phyloP scores from a whole-genome alignment of 805 yeast species.

The Lipomyces mesembrius region DNA sequence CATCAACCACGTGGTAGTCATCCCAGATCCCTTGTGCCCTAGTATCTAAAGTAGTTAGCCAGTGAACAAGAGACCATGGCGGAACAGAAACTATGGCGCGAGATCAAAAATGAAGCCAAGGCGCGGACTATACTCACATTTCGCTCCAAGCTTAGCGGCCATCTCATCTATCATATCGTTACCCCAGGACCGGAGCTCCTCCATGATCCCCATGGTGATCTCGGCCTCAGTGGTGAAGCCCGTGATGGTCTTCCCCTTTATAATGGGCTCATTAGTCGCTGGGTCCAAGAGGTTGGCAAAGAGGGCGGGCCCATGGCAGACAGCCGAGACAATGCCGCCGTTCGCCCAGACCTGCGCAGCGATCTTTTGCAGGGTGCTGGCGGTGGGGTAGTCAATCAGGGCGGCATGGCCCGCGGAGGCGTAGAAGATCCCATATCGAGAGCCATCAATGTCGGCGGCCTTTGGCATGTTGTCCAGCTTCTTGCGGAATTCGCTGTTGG shows the following conservation, averaged over 20 bases:
- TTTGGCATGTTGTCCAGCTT: constrained; percentile 52
- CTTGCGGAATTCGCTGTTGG: constrained; percentile 44
- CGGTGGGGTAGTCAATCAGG: constrained; percentile 60
- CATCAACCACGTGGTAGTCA: constrained; percentile 58
- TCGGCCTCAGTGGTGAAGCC: constrained; percentile 67
- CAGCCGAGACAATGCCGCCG: constrained; percentile 64
- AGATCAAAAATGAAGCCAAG: neutral
- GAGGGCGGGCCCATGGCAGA: constrained; percentile 70
- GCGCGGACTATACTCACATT: neutral
- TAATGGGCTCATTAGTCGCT: constrained; percentile 51
- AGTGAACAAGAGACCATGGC: neutral
- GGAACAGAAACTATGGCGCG: neutral
- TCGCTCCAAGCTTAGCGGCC: constrained; percentile 42
- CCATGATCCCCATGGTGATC: constrained; percentile 43
- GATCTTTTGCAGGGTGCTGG: constrained; percentile 52
- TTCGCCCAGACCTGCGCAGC: constrained; percentile 55
- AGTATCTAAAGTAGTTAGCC: constrained; percentile 44
- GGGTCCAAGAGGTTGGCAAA: constrained; percentile 54
- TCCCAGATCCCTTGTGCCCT: constrained; percentile 58
- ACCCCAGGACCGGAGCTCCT: constrained; percentile 42
- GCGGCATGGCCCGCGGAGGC: constrained; percentile 74
- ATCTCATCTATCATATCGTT: constrained; percentile 46
- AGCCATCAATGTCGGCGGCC: constrained; percentile 47
- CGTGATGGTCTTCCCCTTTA: constrained; percentile 60
- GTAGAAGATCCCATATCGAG: constrained; percentile 54